These are phyloP conservation scores for Penicillium sp. DNA, from an alignment of 2,329 filamentous ascomycete genomes.

Conservation along the genomic window DNA sequence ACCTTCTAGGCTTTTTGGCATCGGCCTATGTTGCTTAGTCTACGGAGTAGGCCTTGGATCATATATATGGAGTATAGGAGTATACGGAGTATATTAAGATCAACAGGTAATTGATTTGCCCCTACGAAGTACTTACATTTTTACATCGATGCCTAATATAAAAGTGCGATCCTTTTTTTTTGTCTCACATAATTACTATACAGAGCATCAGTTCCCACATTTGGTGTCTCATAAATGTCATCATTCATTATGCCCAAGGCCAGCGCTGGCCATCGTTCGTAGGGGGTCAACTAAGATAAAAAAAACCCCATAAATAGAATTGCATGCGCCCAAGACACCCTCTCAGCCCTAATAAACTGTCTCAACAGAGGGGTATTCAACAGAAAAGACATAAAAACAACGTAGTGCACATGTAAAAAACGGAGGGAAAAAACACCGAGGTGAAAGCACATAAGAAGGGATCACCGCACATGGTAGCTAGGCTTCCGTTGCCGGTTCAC, in stretches of 20 bases:
- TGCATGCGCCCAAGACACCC: neutral
- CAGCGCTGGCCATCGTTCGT: neutral
- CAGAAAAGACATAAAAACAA: conserved; percentile 1
- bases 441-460: conserved; percentile 2
- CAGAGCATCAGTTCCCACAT: conserved; percentile 4
- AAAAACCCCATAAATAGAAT: neutral
- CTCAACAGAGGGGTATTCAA: conserved; percentile 9
- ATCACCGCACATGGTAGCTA: conserved; percentile 59
- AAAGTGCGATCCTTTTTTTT: neutral
- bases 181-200: conserved; percentile 7
- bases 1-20: neutral
- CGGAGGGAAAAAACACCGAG: neutral
- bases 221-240: conserved; percentile 15
- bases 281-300: neutral
- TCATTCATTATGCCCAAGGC: conserved; percentile 19
- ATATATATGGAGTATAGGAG: no score
- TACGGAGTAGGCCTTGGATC: neutral
- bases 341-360: conserved; percentile 1
- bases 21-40: neutral
- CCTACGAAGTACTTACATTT: neutral
- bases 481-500: conserved; percentile 88
- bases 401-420: neutral
- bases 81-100: neutral
- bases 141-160: neutral
- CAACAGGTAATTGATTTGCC: neutral